Evolutionary conservation across 768 basidiomycete species (phyloP), one percentile per base, ranked within the genome.

Genomic region (Boletus bicolor): DNA sequence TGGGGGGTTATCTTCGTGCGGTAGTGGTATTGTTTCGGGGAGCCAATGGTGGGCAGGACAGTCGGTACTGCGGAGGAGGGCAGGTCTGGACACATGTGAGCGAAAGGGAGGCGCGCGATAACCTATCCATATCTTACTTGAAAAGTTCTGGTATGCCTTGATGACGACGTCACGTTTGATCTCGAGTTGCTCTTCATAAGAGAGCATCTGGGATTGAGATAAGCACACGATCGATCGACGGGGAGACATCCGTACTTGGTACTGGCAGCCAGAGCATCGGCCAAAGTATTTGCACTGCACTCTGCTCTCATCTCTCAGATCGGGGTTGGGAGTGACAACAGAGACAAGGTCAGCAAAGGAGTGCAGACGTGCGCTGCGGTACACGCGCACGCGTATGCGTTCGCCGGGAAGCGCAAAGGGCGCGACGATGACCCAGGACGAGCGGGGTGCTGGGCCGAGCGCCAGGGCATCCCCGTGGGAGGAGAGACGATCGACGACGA

Each of bases 1-100:
- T 99, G 97, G 0, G 97, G 97, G 0, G 97, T 98, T 51, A 99
- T 86, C 74, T 99, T 99, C 2, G 97, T 99, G 34, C 96, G 84
- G 69, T 99, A 99, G 49, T 80, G 83, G 68, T 96, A 98, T 51
- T 95, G 85, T 47, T 91, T 76, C 0, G 96, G 97, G 0, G 91
- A 93, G n/a, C 84, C 81, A 7, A 93, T 84, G 0, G 94, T 97
- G 0, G 84, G 72, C 38, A 80, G 78, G 19, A 93, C 84, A 0
- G 70, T 50, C 8, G 96, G 94, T 2, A 96, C 73, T 0, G 75
- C 69, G 0, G 78, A 67, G 3, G 77, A 65, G 3, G 82, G 71
- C 0, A 97, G 76, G 28, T 77, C 89, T 54, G 19, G 14, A 28
- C 14, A 21, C 12, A 41, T 30, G 30, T 35, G 45, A 48, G 44